Evolutionary conservation across 345 rosid genomes (phyloP), one percentile per base, ranked within the genome.

Genomic region (Schrenkiella parvula): DNA sequence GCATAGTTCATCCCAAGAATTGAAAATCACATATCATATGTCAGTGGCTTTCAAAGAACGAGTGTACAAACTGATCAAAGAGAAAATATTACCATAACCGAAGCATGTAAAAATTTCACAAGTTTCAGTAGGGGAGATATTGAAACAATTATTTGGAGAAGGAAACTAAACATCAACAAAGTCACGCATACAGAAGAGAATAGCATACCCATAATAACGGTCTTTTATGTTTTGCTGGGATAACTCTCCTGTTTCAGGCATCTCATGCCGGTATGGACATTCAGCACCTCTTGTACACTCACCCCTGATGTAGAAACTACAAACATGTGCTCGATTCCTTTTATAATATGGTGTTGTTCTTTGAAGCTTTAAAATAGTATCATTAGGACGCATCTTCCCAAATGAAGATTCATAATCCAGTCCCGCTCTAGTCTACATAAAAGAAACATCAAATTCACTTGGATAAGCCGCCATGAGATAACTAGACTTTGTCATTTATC

Each of bases 231-330:
- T 93, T 74, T 93, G 97, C 76, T 93, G 98, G 12, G 98, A 91
- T 48, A 91, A 55, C 86, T 93, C 97, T 52, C 98, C 98, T 12
- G 97, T 88, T 72, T 76, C 82, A 0, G 98, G 97, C 97, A 93
- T 93, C 86, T 93, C 97, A 70, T 93, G 98, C 78, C 97, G 82
- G 66, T 91, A 93, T 44, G 96, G 98, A 78, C 97, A 93, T 70
- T 93, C 98, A 6, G 82, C 88, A 80, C 98, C 98, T 84, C 98
- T 80, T 34, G 96, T 91, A 78, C 98, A 93, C 79, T 93, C 96
- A 64, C 97, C 98, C 19, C 97, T 83, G 56, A 89, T 83, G 68
- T 64, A 93, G 81, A 93, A 93, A 82, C 97, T 93, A 85, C 98
- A 93, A 74, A 93, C 87, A 84, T 91, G 98, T 47, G 98, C 97